Conservation (phyloP, 2,329 filamentous ascomycete genomes). For the Neurospora crassa region DNA sequence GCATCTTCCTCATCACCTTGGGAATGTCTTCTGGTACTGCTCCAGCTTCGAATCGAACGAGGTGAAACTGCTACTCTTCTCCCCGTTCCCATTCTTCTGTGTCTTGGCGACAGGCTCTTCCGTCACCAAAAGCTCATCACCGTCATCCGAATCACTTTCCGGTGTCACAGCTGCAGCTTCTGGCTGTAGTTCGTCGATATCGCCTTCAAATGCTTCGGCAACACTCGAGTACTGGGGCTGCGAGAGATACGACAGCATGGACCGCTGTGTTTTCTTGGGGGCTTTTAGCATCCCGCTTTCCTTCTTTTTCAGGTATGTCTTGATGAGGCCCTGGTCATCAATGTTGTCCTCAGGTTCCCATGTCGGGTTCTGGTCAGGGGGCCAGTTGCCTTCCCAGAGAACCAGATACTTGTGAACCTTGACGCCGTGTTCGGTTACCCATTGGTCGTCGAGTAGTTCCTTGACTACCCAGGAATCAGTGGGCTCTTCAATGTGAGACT, state of each 20-base stretch:
- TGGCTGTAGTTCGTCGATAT: constrained; percentile 10
- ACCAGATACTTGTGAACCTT: constrained; percentile 40
- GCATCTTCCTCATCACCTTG: neutral
- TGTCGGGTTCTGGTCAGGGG: constrained; percentile 43
- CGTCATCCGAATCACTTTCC: constrained; percentile 9
- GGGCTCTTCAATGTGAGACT: constrained; percentile 7
- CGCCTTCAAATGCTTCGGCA: constrained; percentile 20
- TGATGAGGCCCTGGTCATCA: constrained; percentile 27
- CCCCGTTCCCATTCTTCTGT: neutral
- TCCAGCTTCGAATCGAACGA: constrained; percentile 7
- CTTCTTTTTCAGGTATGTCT: constrained; percentile 29
- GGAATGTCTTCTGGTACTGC: neutral
- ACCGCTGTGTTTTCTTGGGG: constrained; percentile 8
- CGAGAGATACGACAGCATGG: constrained; percentile 8
- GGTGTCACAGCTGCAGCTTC: neutral
- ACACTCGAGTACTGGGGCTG: constrained; percentile 16
- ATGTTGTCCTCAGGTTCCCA: constrained; percentile 50
- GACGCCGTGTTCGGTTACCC: constrained; percentile 27
- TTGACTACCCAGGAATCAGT: constrained; percentile 18
- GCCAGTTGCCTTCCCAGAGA: constrained; percentile 49
- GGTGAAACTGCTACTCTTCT: neutral
- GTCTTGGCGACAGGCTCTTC: constrained; percentile 1
- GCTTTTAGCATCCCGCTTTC: constrained; percentile 10
- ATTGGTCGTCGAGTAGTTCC: constrained; percentile 22
- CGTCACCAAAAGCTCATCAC: constrained; percentile 8